Evolutionary conservation across 2,329 filamentous ascomycete genomes (phyloP).

Genomic region (Arthrobotrys iridis): DNA sequence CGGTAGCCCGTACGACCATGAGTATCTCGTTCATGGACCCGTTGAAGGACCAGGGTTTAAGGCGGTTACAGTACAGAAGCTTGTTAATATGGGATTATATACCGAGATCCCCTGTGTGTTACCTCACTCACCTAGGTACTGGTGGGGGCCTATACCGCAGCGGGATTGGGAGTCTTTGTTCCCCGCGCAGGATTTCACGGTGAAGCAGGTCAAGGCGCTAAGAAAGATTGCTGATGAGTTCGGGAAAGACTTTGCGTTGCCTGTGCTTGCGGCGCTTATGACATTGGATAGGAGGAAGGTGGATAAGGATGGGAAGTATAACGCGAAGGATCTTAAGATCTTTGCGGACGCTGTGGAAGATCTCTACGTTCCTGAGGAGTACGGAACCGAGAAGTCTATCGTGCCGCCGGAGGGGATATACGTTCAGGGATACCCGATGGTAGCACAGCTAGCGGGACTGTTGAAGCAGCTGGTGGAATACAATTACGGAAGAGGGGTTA

Average conservation of each 20-base stretch:
- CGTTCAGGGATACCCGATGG: constrained; percentile 43
- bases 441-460: constrained; percentile 30
- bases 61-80: constrained; percentile 38
- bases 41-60: constrained; percentile 43
- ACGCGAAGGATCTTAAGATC: constrained; percentile 32
- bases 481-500: constrained; percentile 41
- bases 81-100: constrained; percentile 38
- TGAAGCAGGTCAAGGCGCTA: constrained; percentile 29
- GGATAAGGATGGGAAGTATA: constrained; percentile 33
- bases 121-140: constrained; percentile 28
- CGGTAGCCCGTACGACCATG: constrained; percentile 45
- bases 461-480: constrained; percentile 43
- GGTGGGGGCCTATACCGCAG: constrained; percentile 39
- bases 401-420: constrained; percentile 40
- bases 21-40: constrained; percentile 49
- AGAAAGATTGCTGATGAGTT: constrained; percentile 30
- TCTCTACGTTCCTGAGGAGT: constrained; percentile 46
- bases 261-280: constrained; percentile 26
- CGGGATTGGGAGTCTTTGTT: constrained; percentile 39
- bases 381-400: constrained; percentile 34
- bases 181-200: constrained; percentile 3
- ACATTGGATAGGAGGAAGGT: constrained; percentile 44
- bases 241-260: constrained; percentile 36
- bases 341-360: constrained; percentile 39
- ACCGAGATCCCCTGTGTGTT: constrained; percentile 35